Evolutionary conservation across 1,284 basidiomycete genomes (phyloP).

Genomic region (Cerrena zonata): DNA sequence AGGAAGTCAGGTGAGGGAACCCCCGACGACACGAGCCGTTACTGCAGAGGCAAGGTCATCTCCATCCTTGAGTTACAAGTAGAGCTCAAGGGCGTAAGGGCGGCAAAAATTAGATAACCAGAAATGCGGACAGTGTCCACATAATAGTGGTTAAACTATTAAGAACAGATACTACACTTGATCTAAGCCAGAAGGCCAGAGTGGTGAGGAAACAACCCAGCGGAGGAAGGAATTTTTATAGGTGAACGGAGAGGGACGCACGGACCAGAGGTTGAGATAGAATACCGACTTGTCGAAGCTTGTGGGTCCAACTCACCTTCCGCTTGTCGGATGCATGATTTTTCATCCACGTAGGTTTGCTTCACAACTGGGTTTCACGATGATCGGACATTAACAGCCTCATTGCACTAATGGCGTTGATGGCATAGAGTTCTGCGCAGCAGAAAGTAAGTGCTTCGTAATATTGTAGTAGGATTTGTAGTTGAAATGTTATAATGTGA

Average conservation of each 20-base stretch:
- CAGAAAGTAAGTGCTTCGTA: too few relatives aligned
- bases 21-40: slow-evolving; percentile 21
- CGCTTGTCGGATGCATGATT: too few relatives aligned
- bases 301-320: too few relatives aligned
- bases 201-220: slow-evolving; percentile 54
- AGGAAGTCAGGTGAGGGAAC: slow-evolving; percentile 9
- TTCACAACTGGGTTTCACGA: too few relatives aligned
- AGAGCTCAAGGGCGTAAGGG: slow-evolving; percentile 17
- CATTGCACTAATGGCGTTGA: too few relatives aligned
- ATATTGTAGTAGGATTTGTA: too few relatives aligned
- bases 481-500: too few relatives aligned
- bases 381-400: too few relatives aligned
- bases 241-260: slow-evolving; percentile 11
- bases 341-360: too few relatives aligned
- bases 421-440: too few relatives aligned
- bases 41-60: slow-evolving; percentile 21
- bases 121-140: slow-evolving; percentile 28
- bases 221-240: slow-evolving; percentile 16
- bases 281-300: neutral
- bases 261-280: slow-evolving; percentile 17
- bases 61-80: slow-evolving; percentile 16
- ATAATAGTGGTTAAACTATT: slow-evolving; percentile 76
- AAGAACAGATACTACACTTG: slow-evolving; percentile 95
- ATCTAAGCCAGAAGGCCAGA: slow-evolving; percentile 95
- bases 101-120: slow-evolving; percentile 24